These are phyloP conservation scores for Oryza coarctata DNA, from an alignment of 176 grass and related monocot genomes.

Conservation along the genomic window DNA sequence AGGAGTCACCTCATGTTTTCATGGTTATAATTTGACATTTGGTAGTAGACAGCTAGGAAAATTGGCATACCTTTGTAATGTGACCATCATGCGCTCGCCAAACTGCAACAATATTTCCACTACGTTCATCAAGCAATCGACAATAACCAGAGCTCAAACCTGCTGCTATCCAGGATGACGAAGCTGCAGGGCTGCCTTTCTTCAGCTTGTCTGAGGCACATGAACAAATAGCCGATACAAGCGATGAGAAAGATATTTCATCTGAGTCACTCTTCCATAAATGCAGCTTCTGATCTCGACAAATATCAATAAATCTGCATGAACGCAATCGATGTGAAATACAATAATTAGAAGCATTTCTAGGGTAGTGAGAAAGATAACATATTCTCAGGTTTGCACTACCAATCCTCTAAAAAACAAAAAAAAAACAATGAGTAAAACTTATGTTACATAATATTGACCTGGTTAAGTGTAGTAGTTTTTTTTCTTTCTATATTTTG, in stretches of 20 bases:
- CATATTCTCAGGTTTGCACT: constrained; percentile 4
- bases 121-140: constrained; percentile 73
- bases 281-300: constrained; percentile 76
- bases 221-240: constrained; percentile 91
- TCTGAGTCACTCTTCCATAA: constrained; percentile 77
- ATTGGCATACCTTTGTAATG: constrained; percentile 76
- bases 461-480: constrained; percentile 8
- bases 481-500: constrained; percentile 16
- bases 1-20: constrained; percentile 14
- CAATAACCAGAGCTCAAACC: constrained; percentile 93
- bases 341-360: constrained; percentile 8
- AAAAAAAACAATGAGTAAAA: constrained; percentile 19
- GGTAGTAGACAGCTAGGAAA: neutral
- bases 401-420: constrained; percentile 12
- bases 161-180: constrained; percentile 70
- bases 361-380: constrained; percentile 3
- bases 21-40: constrained; percentile 32
- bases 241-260: constrained; percentile 86
- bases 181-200: constrained; percentile 39
- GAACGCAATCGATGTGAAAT: constrained; percentile 33
- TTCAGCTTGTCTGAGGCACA: constrained; percentile 65
- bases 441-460: neutral
- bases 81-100: constrained; percentile 95
- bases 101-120: constrained; percentile 72
- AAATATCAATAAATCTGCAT: constrained; percentile 92